Evolutionary conservation across 2,329 filamentous ascomycete genomes (phyloP), one percentile per base, ranked within the genome.

Genomic region (Fusarium sp.): DNA sequence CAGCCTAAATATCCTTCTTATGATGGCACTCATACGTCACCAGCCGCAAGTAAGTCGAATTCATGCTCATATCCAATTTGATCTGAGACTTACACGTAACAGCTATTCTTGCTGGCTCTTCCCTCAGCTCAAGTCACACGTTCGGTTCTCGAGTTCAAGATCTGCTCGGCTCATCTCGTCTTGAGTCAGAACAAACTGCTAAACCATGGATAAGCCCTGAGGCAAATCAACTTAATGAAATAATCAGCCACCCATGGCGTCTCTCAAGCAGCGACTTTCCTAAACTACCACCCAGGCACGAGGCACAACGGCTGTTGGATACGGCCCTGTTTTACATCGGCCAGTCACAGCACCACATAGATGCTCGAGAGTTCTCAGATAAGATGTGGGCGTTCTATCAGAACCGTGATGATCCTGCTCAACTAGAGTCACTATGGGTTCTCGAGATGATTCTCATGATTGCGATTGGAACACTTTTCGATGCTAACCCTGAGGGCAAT

Each of bases 391-490:
- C 63, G 9, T 75, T 75, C 30, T 75, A 75, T n/a, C 67, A 71
- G 32, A 74, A 72, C 8, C 62, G 58, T 3, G 62, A 73, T 10
- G 73, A 75, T 5, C 65, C 68, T 11, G 62, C 66, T 8, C 73
- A 74, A 22, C 57, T 65, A 8, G 58, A 73, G 24, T 72, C 74
- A 3, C 46, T 74, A 5, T 75, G 74, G 74, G 74, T 72, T 20
- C 57, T 75, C 5, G 72, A 75, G 49, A 75, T 75, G 74, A 74
- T 75, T 44, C 56, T 75, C 8, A 70, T 75, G 60, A 72, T 75
- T 15, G 70, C 74, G 2, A 75, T 75, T 9, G 74, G 74, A 16
- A 74, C 64, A 0, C 46, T 75, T 2, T 75, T 75, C 12, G 72
- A 75, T 24, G 72, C 68, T 15, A 70, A 75, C 2, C 74, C 72